A percentile compares a stretch with the other conserved stretches of the same genome.
Conservation (phyloP, 768 basidiomycete genomes). For the Brasilioporus rufonigricans region DNA sequence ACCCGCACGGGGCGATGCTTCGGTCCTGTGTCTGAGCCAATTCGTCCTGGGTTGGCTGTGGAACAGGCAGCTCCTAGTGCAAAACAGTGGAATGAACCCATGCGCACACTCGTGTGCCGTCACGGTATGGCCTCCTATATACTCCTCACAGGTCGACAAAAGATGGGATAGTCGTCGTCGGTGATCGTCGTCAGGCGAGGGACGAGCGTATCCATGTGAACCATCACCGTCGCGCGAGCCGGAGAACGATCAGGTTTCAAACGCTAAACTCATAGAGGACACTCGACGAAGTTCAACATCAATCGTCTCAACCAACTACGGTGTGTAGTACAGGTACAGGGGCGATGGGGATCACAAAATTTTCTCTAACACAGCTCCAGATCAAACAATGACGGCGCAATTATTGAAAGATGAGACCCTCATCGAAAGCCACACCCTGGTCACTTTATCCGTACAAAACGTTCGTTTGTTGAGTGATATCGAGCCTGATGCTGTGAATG, state of each 20-base stretch:
- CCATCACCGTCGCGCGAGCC: neutral
- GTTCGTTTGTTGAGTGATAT: neutral
- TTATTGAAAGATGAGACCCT: neutral
- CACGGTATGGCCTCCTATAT: neutral
- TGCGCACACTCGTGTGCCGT: neutral
- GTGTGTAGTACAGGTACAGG: neutral
- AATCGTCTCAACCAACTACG: neutral
- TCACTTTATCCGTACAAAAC: neutral
- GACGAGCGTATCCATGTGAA: slow-evolving; percentile 7
- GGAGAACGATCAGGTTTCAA: neutral
- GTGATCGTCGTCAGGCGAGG: slow-evolving; percentile 7
- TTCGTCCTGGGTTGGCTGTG: neutral
- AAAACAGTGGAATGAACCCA: neutral
- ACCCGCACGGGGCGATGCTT: neutral
- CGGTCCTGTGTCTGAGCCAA: neutral
- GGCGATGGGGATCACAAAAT: neutral
- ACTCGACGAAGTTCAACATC: neutral
- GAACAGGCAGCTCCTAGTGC: neutral
- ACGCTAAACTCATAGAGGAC: neutral
- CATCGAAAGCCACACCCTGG: too few species aligned
- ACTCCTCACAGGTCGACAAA: neutral
- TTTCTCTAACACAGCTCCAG: neutral
- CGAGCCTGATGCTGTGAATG: slow-evolving; percentile 8
- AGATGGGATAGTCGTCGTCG: neutral
- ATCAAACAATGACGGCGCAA: neutral